phyloP scores from a whole-genome alignment of 805 yeast species.

The Kazachstania africana region DNA sequence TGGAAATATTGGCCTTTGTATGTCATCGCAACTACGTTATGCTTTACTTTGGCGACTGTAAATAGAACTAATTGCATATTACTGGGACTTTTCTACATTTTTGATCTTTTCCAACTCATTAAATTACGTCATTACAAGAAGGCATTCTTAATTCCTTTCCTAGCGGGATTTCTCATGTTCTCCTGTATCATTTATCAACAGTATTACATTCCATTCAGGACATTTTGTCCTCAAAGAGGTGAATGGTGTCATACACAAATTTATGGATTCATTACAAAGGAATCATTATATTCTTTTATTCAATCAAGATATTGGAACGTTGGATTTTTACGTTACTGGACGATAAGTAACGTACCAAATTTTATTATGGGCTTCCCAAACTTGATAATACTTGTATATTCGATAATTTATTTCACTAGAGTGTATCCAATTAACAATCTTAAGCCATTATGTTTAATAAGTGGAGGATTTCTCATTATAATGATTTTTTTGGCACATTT shows the following conservation, averaged over 20 bases:
- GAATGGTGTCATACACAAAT: constrained; percentile 56
- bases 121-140: constrained; percentile 8
- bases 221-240: constrained; percentile 59
- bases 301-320: constrained; percentile 76
- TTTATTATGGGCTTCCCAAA: constrained; percentile 69
- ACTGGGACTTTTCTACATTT: constrained; percentile 54
- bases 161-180: constrained; percentile 49
- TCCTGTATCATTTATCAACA: constrained; percentile 31
- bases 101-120: constrained; percentile 35
- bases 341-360: constrained; percentile 68
- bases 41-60: constrained; percentile 45
- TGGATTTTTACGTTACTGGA: constrained; percentile 80
- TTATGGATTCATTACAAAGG: constrained; percentile 19
- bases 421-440: constrained; percentile 28
- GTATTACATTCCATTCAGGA: constrained; percentile 41
- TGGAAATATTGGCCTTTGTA: constrained; percentile 11
- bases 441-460: constrained; percentile 33
- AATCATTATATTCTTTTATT: constrained; percentile 52
- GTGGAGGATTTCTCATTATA: constrained; percentile 35
- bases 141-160: constrained; percentile 25
- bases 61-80: constrained; percentile 69
- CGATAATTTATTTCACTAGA: constrained; percentile 30
- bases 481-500: constrained; percentile 62
- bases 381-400: constrained; percentile 32
- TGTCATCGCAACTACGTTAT: constrained; percentile 16